Percentiles rank a stretch among this genome's conserved stretches.
Evolutionary conservation across 306 rosid genomes (phyloP).

Genomic region (Carpinus fangiana): DNA sequence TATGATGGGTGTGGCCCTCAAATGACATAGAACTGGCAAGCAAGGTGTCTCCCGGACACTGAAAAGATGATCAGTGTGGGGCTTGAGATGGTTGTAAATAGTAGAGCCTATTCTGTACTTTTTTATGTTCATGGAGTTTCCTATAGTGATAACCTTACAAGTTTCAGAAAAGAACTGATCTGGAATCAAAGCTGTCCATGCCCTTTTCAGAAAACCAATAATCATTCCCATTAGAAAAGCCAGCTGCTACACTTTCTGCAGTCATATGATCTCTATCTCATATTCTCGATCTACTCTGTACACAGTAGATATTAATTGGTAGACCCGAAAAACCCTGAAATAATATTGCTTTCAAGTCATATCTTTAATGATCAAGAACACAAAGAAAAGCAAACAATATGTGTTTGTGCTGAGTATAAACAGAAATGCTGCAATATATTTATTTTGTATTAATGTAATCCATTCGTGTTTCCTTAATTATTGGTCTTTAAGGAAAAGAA

Average conservation of each 20-base stretch:
- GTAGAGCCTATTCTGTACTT: background rate
- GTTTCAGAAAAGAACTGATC: background rate
- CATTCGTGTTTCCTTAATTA: too few species aligned
- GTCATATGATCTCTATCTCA: background rate
- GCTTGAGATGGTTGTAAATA: background rate
- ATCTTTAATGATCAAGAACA: background rate
- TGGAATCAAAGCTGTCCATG: background rate
- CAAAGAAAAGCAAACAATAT: background rate
- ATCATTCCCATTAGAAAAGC: background rate
- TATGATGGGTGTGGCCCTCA: conserved; percentile 8
- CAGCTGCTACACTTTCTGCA: background rate
- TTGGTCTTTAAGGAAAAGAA: background rate
- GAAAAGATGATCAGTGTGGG: conserved; percentile 5
- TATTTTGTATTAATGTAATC: too few species aligned
- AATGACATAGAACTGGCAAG: background rate
- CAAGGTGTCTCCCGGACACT: conserved; percentile 12
- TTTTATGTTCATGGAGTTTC: background rate
- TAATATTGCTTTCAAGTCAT: background rate
- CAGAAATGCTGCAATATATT: background rate
- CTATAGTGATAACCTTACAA: background rate
- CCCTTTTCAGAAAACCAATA: background rate
- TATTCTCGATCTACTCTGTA: background rate
- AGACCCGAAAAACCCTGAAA: too few species aligned
- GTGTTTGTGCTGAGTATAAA: background rate
- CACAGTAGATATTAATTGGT: too few species aligned